These are phyloP conservation scores for Delphinella strobiligena DNA, from an alignment of 2,329 filamentous ascomycete genomes.

Conservation along the genomic window DNA sequence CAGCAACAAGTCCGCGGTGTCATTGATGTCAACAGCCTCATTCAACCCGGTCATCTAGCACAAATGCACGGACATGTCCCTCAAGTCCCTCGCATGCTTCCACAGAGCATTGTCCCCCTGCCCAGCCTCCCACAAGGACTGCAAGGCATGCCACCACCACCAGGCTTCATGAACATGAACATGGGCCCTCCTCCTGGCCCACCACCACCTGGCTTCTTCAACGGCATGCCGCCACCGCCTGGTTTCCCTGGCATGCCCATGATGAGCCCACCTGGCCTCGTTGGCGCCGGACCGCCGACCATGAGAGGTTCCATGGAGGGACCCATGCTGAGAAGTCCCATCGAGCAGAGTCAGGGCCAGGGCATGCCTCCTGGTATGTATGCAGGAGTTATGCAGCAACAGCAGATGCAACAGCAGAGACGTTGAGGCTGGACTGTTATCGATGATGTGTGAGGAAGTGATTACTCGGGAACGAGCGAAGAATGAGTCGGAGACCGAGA, in stretches of 20 bases:
- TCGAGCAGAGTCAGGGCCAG: not conserved
- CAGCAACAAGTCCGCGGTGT: constrained; percentile 2
- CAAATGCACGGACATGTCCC: not conserved
- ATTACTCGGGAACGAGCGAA: too few relatives aligned
- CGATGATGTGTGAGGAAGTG: too few relatives aligned
- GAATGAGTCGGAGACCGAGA: too few relatives aligned
- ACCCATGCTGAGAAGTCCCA: constrained; percentile 3
- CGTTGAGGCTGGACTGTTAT: too few relatives aligned
- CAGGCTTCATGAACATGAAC: not conserved
- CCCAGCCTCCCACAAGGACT: constrained; percentile 2
- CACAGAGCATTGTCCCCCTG: constrained; percentile 2
- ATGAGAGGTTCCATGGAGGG: constrained; percentile 1
- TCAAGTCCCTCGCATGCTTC: not conserved
- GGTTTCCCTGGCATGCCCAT: constrained; percentile 5
- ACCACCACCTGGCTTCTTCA: constrained; percentile 7
- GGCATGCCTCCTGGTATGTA: not conserved
- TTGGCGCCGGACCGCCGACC: not conserved
- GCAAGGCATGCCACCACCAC: constrained; percentile 6
- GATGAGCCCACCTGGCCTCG: constrained; percentile 4
- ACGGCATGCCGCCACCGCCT: constrained; percentile 1
- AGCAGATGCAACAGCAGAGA: not conserved
- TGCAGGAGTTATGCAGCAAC: not conserved
- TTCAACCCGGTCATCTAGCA: not conserved
- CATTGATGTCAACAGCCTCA: not conserved
- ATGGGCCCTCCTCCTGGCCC: constrained; percentile 4